Evolutionary conservation across 257 asterid species (phyloP).

Genomic region (Solanum etuberosum): DNA sequence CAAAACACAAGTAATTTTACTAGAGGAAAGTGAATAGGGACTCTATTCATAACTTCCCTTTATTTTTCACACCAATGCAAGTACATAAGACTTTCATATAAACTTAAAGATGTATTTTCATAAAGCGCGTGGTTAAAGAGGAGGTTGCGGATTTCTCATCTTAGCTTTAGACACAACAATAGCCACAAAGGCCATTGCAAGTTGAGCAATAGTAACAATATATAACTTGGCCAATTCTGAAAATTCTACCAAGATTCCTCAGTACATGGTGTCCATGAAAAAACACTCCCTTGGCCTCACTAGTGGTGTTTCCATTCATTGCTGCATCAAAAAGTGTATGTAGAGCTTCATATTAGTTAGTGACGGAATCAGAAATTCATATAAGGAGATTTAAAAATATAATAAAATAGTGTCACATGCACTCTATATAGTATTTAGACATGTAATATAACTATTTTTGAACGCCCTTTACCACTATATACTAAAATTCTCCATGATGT

Average conservation of each 20-base stretch:
- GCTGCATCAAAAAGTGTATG: not conserved
- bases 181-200: not conserved
- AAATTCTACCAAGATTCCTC: not conserved
- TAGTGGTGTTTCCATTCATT: not conserved
- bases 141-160: not conserved
- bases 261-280: not conserved
- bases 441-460: not conserved
- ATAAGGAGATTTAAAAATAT: no score
- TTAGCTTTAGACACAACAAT: not conserved
- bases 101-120: not conserved
- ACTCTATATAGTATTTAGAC: not conserved
- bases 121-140: not conserved
- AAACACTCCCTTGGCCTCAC: not conserved
- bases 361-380: not conserved
- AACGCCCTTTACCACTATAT: not conserved
- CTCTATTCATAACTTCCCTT: not conserved
- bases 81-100: not conserved
- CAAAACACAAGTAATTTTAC: not conserved
- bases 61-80: not conserved
- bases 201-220: not conserved
- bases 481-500: not conserved
- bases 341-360: not conserved
- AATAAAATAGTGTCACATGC: not conserved
- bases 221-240: not conserved
- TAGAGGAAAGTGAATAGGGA: not conserved